These are phyloP conservation scores for Staphylotrichum longicolle DNA, from an alignment of 495 filamentous ascomycete genomes.

Conservation along the genomic window DNA sequence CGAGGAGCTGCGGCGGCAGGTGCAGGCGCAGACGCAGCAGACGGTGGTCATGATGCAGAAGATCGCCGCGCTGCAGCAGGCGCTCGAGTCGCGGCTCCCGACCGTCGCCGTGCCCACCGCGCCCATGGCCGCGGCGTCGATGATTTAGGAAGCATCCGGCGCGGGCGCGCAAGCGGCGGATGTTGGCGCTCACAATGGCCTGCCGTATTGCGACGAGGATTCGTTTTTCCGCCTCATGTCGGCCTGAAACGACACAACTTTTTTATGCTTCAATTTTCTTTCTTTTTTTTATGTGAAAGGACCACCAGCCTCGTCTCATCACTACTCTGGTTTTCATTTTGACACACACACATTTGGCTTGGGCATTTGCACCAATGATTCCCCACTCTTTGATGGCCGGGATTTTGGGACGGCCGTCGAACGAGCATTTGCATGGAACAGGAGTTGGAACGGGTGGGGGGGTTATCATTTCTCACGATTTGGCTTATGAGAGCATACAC, in stretches of 20 bases:
- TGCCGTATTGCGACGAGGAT: background rate
- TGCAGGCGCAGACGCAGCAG: slow-evolving; percentile 34
- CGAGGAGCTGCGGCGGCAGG: slow-evolving; percentile 36
- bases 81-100: slow-evolving; percentile 17
- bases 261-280: background rate
- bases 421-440: slow-evolving; percentile 21
- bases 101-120: slow-evolving; percentile 13
- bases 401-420: slow-evolving; percentile 8
- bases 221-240: background rate
- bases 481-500: slow-evolving; percentile 6
- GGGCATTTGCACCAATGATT: slow-evolving; percentile 18
- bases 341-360: slow-evolving; percentile 13
- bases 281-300: slow-evolving; percentile 1
- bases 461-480: background rate
- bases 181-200: background rate
- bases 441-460: slow-evolving; percentile 18
- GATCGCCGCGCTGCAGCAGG: slow-evolving; percentile 28
- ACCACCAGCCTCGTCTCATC: background rate
- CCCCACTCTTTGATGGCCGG: slow-evolving; percentile 14
- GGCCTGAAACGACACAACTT: background rate
- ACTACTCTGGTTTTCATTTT: slow-evolving; percentile 12
- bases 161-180: background rate
- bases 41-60: slow-evolving; percentile 33
- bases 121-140: slow-evolving; percentile 18
- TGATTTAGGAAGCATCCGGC: slow-evolving; percentile 28